These are phyloP conservation scores for Biancaea sappan DNA, from an alignment of 306 rosid species.

Conservation along the genomic window DNA sequence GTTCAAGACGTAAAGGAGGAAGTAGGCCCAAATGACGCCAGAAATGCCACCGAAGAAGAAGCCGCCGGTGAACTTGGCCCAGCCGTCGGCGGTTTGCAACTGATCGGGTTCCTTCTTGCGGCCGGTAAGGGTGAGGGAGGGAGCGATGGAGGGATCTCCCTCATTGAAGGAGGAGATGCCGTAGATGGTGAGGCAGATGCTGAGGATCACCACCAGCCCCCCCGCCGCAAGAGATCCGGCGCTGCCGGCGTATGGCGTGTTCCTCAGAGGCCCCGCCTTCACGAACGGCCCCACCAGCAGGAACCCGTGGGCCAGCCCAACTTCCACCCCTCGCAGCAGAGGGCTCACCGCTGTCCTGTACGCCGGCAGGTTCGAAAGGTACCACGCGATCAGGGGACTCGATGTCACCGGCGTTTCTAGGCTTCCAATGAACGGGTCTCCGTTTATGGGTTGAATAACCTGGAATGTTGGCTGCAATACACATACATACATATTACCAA, in stretches of 20 bases:
- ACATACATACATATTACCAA: too few relatives aligned
- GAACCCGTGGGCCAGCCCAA: constrained; percentile 90
- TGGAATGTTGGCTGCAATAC: constrained; percentile 81
- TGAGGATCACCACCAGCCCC: constrained; percentile 84
- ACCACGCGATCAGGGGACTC: constrained; percentile 94
- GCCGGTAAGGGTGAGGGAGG: constrained; percentile 78
- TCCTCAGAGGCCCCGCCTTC: constrained; percentile 83
- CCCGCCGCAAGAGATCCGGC: constrained; percentile 92
- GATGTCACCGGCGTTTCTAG: constrained; percentile 96
- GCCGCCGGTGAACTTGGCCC: constrained; percentile 96
- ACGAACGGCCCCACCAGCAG: constrained; percentile 94
- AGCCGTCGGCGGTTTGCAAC: constrained; percentile 91
- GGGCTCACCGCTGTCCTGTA: constrained; percentile 94
- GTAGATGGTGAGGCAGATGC: constrained; percentile 73
- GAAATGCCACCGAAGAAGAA: constrained; percentile 98
- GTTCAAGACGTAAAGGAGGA: constrained; percentile 71
- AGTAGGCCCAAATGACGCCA: constrained; percentile 90
- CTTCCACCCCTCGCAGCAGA: constrained; percentile 81
- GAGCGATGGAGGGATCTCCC: constrained; percentile 91
- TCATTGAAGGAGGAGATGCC: constrained; percentile 87
- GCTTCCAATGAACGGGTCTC: constrained; percentile 98
- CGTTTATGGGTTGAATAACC: constrained; percentile 93
- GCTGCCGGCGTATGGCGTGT: constrained; percentile 63
- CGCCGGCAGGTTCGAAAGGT: constrained; percentile 93
- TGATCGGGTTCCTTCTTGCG: constrained; percentile 88